Evolutionary conservation across 2,329 filamentous ascomycete species (phyloP).

Genomic region (Sporothrix inflata): DNA sequence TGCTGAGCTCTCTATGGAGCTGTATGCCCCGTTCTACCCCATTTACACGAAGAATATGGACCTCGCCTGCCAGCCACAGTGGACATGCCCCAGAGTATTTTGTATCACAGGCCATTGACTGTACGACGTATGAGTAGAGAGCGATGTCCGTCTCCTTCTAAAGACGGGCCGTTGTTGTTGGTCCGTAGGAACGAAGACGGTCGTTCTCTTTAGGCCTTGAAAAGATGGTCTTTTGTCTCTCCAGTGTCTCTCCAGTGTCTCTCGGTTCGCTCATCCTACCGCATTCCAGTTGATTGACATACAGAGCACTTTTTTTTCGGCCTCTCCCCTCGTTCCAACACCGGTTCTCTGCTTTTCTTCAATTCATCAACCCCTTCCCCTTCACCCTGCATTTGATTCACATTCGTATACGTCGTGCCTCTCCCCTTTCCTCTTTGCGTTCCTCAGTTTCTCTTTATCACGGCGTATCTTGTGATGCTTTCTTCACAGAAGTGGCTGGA

Average conservation of each 20-base stretch:
- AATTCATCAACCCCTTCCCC: neutral
- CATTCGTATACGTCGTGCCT: neutral
- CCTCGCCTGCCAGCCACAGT: neutral
- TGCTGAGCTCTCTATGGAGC: neutral
- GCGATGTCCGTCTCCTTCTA: neutral
- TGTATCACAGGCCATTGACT: neutral
- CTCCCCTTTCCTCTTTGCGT: neutral
- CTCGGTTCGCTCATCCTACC: neutral
- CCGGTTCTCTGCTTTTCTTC: neutral
- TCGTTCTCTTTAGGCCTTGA: neutral
- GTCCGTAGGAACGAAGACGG: neutral
- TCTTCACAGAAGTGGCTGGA: neutral
- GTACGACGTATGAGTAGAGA: too few relatives aligned
- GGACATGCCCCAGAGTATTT: constrained; percentile 14
- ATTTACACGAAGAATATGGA: neutral
- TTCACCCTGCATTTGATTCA: neutral
- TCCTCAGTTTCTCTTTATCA: neutral
- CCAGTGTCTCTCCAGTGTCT: neutral
- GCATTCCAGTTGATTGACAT: neutral
- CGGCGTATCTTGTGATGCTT: neutral
- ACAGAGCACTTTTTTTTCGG: neutral
- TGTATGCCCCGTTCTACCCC: neutral
- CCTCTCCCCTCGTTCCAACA: too few relatives aligned
- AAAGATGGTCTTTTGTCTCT: neutral
- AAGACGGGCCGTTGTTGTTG: neutral